Conservation (phyloP, 2,329 filamentous ascomycete genomes). For the Botrytis fragariae region DNA sequence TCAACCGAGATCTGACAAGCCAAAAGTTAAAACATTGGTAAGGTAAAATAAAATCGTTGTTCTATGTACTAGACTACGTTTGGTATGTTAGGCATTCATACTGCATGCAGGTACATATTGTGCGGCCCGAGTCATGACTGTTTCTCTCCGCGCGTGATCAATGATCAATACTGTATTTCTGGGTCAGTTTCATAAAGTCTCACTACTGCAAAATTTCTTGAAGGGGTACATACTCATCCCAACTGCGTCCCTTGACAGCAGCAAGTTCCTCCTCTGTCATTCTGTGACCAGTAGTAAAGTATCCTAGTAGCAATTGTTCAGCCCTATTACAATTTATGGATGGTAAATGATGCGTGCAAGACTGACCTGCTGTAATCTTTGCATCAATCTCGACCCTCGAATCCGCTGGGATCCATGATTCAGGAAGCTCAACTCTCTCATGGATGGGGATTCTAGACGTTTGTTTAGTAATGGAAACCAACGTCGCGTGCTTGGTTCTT, state of each 20-base stretch:
- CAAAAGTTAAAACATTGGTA: constrained; percentile 2
- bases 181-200: constrained; percentile 35
- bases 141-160: constrained; percentile 33
- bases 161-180: constrained; percentile 36
- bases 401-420: constrained; percentile 90
- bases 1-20: constrained; percentile 18
- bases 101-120: constrained; percentile 23
- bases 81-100: constrained; percentile 21
- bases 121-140: constrained; percentile 23
- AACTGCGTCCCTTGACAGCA: constrained; percentile 83
- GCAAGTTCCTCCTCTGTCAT: constrained; percentile 84
- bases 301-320: constrained; percentile 48
- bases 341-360: constrained; percentile 15
- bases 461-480: constrained; percentile 19
- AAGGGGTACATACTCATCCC: constrained; percentile 67
- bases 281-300: constrained; percentile 84
- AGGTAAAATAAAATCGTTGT: constrained; percentile 12
- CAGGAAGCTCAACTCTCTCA: constrained; percentile 87
- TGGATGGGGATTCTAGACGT: constrained; percentile 70
- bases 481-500: constrained; percentile 24
- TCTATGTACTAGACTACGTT: constrained; percentile 18
- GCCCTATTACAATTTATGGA: constrained; percentile 30
- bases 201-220: constrained; percentile 23
- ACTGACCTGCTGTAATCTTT: constrained; percentile 86
- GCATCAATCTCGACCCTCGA: constrained; percentile 98